These are phyloP conservation scores for Rhizomucor pusillus DNA, from an alignment of 371 early-diverging fungal genomes.

Conservation along the genomic window DNA sequence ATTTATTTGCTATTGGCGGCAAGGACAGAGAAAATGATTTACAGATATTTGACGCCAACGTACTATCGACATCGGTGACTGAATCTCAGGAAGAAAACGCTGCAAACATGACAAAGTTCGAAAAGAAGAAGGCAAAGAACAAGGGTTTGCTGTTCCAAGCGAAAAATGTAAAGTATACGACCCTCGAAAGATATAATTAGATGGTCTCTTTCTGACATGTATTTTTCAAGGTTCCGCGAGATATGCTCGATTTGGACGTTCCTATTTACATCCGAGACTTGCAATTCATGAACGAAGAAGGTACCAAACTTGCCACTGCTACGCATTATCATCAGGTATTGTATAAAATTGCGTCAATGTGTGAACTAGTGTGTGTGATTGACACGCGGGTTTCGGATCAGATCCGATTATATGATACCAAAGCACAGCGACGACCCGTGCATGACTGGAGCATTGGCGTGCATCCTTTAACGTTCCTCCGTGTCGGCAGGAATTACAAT, in stretches of 20 bases:
- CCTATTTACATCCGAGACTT: slow-evolving; percentile 89
- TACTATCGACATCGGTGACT: slow-evolving; percentile 3
- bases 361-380: neutral
- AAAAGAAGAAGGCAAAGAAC: slow-evolving; percentile 37
- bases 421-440: slow-evolving; percentile 67
- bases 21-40: slow-evolving; percentile 72
- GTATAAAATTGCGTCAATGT: slow-evolving; percentile 1
- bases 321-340: slow-evolving; percentile 74
- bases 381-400: slow-evolving; percentile 12
- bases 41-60: slow-evolving; percentile 69
- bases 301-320: slow-evolving; percentile 56
- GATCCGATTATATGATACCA: slow-evolving; percentile 81
- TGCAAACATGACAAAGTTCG: slow-evolving; percentile 27
- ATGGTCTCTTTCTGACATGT: neutral
- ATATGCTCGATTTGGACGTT: slow-evolving; percentile 77
- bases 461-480: slow-evolving; percentile 59
- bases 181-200: neutral
- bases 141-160: slow-evolving; percentile 59
- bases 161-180: slow-evolving; percentile 56
- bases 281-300: slow-evolving; percentile 60
- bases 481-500: slow-evolving; percentile 39
- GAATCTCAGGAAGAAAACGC: neutral
- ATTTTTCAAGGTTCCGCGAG: slow-evolving; percentile 53
- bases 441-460: slow-evolving; percentile 66
- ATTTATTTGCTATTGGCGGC: slow-evolving; percentile 83